phyloP scores from a whole-genome alignment of 805 yeast species.

The Lachancea lanzarotensis region DNA sequence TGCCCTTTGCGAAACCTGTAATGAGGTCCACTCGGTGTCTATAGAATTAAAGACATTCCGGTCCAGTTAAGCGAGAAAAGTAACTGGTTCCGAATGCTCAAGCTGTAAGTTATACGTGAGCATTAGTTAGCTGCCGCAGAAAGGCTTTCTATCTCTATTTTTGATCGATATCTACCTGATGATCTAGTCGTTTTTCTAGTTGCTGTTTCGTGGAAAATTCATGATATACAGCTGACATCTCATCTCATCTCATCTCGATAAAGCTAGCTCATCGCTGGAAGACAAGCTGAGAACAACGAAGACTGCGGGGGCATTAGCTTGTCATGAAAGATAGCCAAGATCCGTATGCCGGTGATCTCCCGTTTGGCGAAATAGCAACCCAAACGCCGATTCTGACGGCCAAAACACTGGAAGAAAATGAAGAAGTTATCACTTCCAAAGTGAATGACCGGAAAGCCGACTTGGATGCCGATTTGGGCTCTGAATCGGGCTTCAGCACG shows the following conservation, averaged over 20 bases:
- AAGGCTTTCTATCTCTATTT: neutral
- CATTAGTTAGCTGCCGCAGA: too few relatives aligned
- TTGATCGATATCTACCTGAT: neutral
- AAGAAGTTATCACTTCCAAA: neutral
- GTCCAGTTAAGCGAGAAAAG: too few relatives aligned
- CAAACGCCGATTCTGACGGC: neutral
- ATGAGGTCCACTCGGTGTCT: too few relatives aligned
- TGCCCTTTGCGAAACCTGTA: too few relatives aligned
- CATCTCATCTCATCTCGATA: neutral
- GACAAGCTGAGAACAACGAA: neutral
- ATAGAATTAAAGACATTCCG: too few relatives aligned
- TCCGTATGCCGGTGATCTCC: too few relatives aligned
- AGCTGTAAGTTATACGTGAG: too few relatives aligned
- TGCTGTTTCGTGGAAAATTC: neutral
- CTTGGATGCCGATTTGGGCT: neutral
- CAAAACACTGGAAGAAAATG: neutral
- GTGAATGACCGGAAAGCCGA: neutral
- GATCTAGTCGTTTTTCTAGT: neutral
- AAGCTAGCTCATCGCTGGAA: neutral
- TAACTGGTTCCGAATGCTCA: too few relatives aligned
- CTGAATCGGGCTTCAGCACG: slow-evolving; percentile 9
- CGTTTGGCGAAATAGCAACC: neutral
- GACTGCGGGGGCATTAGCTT: too few relatives aligned
- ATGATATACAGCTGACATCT: neutral
- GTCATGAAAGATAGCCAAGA: too few relatives aligned